Conservation (phyloP, 2,329 filamentous ascomycete genomes). For the Exserohilum turcica region DNA sequence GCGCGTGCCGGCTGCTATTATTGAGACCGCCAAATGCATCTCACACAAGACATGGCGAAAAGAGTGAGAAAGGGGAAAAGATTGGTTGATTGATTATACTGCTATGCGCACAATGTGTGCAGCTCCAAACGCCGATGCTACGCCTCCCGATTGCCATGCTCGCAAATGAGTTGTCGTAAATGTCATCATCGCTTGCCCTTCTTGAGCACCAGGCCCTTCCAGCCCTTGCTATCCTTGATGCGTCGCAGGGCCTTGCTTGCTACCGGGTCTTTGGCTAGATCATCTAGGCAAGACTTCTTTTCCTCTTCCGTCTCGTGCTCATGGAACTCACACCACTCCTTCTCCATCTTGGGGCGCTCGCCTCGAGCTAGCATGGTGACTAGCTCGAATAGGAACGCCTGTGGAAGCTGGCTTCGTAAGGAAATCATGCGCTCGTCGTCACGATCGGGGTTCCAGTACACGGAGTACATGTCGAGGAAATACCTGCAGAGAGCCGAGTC, state of each 20-base stretch:
- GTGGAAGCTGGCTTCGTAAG: slow-evolving; percentile 40
- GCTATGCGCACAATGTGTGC: background rate
- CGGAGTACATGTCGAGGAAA: slow-evolving; percentile 46
- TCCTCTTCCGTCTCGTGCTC: slow-evolving; percentile 43
- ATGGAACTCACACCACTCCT: slow-evolving; percentile 46
- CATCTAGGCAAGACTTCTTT: slow-evolving; percentile 41
- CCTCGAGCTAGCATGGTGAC: slow-evolving; percentile 40
- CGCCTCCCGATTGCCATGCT: background rate
- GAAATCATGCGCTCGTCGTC: slow-evolving; percentile 40
- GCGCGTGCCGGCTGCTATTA: background rate
- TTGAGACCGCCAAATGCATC: background rate
- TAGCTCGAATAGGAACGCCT: slow-evolving; percentile 44
- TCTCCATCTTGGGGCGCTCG: slow-evolving; percentile 43
- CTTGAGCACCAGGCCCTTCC: slow-evolving; percentile 45
- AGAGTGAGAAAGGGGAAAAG: background rate
- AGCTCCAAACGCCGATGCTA: slow-evolving; percentile 2
- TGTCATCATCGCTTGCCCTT: slow-evolving; percentile 40
- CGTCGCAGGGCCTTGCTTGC: slow-evolving; percentile 39
- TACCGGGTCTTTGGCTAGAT: slow-evolving; percentile 37
- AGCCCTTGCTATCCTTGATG: slow-evolving; percentile 44
- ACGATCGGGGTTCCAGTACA: slow-evolving; percentile 45
- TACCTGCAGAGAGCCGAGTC: slow-evolving; percentile 41
- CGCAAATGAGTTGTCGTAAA: background rate
- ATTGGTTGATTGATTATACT: background rate
- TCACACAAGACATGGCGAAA: background rate